These are phyloP conservation scores for Ascochyta viciae-villosae DNA, from an alignment of 2,329 filamentous ascomycete species.

Conservation along the genomic window DNA sequence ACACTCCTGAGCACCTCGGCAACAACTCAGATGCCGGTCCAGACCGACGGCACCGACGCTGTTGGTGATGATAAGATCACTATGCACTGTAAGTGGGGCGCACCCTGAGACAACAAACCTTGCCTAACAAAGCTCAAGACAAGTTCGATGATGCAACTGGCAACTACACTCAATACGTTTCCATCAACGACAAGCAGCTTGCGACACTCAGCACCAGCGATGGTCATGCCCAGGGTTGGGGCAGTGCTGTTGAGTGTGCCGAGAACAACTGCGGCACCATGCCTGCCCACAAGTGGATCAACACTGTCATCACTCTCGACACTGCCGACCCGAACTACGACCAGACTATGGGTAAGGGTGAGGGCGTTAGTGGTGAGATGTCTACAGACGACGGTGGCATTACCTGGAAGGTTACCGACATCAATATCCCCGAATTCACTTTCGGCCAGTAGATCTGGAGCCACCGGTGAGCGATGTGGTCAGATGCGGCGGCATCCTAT, in stretches of 20 bases:
- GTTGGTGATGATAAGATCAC: conserved; percentile 46
- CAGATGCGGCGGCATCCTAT: background rate
- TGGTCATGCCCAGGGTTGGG: conserved; percentile 54
- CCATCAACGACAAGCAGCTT: conserved; percentile 48
- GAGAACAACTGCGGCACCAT: conserved; percentile 52
- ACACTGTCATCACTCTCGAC: conserved; percentile 50
- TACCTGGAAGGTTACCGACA: conserved; percentile 54
- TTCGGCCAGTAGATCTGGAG: conserved; percentile 17
- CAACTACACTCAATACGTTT: conserved; percentile 53
- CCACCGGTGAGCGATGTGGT: background rate
- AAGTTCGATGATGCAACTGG: conserved; percentile 50
- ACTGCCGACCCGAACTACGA: conserved; percentile 50
- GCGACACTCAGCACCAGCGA: conserved; percentile 56
- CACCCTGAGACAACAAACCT: background rate
- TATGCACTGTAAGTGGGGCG: conserved; percentile 46
- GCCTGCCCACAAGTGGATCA: conserved; percentile 50
- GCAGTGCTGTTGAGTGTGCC: conserved; percentile 53
- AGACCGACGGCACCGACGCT: conserved; percentile 39
- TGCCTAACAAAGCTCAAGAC: conserved; percentile 29
- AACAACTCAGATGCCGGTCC: conserved; percentile 44
- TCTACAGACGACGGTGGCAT: conserved; percentile 51
- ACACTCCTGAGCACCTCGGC: conserved; percentile 47
- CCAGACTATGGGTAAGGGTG: conserved; percentile 47
- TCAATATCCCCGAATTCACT: conserved; percentile 35
- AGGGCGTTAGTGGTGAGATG: conserved; percentile 53